These are phyloP conservation scores for Simmondsia chinensis DNA, from an alignment of 148 eudicot species.

Conservation along the genomic window DNA sequence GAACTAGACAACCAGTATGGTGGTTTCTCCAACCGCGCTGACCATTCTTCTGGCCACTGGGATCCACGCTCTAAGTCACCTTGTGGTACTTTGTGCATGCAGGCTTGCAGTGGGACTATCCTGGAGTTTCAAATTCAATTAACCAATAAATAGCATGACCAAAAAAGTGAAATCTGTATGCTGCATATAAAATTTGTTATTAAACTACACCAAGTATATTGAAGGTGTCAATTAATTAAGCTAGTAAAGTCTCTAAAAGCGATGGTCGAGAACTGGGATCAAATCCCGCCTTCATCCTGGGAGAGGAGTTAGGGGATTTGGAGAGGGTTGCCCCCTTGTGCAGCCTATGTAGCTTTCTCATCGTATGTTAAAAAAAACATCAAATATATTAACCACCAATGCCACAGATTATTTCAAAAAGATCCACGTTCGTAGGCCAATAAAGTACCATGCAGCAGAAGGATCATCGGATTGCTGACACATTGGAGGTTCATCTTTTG, in stretches of 20 bases:
- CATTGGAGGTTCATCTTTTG: constrained; percentile 53
- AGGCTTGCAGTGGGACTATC: constrained; percentile 50
- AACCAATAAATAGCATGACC: neutral
- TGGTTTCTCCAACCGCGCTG: constrained; percentile 38
- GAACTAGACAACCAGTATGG: constrained; percentile 62
- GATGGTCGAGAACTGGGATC: too few species aligned
- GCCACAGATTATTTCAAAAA: too few species aligned
- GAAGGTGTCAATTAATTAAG: too few species aligned
- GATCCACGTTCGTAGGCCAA: too few species aligned
- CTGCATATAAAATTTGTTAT: neutral
- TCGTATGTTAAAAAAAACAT: neutral
- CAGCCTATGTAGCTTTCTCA: too few species aligned
- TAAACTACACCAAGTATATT: too few species aligned
- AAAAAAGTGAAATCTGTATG: neutral
- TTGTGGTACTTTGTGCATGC: constrained; percentile 50
- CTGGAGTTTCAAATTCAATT: constrained; percentile 14
- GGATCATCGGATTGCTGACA: constrained; percentile 46
- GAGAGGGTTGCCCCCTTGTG: too few species aligned
- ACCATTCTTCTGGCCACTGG: constrained; percentile 70
- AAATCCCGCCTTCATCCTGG: too few species aligned
- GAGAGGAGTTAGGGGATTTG: too few species aligned
- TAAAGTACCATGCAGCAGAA: constrained; percentile 37
- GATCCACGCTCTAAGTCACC: constrained; percentile 52
- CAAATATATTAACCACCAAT: neutral
- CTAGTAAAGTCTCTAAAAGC: too few species aligned